Conservation (phyloP, 2,329 filamentous ascomycete species). For the Myriosclerotinia scirpicola region DNA sequence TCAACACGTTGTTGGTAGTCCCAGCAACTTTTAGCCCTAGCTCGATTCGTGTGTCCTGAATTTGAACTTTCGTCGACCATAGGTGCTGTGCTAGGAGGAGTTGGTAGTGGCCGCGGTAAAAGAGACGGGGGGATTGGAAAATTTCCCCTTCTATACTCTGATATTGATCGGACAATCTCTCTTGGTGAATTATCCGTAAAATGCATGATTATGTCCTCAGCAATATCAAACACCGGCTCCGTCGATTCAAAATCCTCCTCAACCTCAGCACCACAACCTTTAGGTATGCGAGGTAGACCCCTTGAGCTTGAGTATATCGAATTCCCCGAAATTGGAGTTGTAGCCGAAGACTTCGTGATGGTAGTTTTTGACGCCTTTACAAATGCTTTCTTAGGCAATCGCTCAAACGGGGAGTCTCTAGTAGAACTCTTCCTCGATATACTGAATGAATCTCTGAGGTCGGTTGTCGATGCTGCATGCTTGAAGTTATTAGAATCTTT, state of each 20-base stretch:
- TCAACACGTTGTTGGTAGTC: constrained; percentile 22
- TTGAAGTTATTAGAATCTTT: constrained; percentile 21
- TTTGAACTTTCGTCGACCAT: neutral
- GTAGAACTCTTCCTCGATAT: neutral
- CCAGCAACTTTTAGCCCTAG: neutral
- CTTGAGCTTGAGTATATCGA: constrained; percentile 5
- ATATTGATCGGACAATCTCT: constrained; percentile 46
- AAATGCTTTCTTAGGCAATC: constrained; percentile 37
- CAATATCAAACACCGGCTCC: constrained; percentile 50
- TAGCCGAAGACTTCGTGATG: constrained; percentile 38
- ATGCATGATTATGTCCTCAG: constrained; percentile 58
- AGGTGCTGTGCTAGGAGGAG: constrained; percentile 8
- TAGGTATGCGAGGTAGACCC: neutral
- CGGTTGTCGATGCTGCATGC: constrained; percentile 27
- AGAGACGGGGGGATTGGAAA: constrained; percentile 38
- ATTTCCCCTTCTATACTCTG: constrained; percentile 44
- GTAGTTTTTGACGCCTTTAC: constrained; percentile 39
- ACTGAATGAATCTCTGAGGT: constrained; percentile 20
- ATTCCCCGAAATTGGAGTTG: constrained; percentile 19
- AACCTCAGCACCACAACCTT: constrained; percentile 39
- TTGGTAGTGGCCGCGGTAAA: constrained; percentile 18
- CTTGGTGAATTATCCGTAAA: constrained; percentile 52
- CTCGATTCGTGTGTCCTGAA: too few species aligned
- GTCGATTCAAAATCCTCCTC: constrained; percentile 25
- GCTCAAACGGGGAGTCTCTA: constrained; percentile 25